A percentile compares a stretch with the other conserved stretches of the same genome.
phyloP scores from a whole-genome alignment of 1,139 yeast genomes.

The Ashbya aceris region DNA sequence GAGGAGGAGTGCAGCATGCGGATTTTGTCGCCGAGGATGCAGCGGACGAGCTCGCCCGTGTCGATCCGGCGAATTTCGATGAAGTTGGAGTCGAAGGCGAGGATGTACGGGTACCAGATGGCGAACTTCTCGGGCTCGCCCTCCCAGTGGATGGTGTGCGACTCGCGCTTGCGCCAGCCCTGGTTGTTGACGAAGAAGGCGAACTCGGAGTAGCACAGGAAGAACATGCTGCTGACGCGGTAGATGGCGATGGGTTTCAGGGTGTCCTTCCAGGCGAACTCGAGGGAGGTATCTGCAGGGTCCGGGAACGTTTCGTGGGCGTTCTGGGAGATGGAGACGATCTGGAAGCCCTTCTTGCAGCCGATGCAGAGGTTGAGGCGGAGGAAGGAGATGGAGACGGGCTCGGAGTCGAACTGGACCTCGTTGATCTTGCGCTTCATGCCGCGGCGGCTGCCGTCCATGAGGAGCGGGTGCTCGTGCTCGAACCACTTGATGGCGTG shows the following conservation, averaged over 20 bases:
- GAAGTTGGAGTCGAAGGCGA: slow-evolving; percentile 83
- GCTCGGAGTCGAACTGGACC: slow-evolving; percentile 76
- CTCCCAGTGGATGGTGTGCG: slow-evolving; percentile 95
- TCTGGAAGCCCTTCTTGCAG: slow-evolving; percentile 93
- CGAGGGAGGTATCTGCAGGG: slow-evolving; percentile 94
- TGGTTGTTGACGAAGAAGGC: slow-evolving; percentile 89
- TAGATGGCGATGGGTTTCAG: slow-evolving; percentile 88
- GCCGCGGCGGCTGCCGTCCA: slow-evolving; percentile 44
- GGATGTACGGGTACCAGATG: slow-evolving; percentile 82
- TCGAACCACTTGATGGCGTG: slow-evolving; percentile 82
- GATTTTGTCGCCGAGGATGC: slow-evolving; percentile 91
- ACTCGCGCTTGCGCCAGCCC: slow-evolving; percentile 94
- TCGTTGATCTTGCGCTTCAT: slow-evolving; percentile 65
- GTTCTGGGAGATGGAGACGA: slow-evolving; percentile 50
- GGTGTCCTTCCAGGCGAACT: slow-evolving; percentile 71
- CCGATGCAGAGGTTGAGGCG: slow-evolving; percentile 88
- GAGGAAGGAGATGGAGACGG: slow-evolving; percentile 82
- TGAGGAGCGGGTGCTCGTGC: slow-evolving; percentile 35
- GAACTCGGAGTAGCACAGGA: slow-evolving; percentile 82
- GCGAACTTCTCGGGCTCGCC: slow-evolving; percentile 91
- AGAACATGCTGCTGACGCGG: slow-evolving; percentile 77
- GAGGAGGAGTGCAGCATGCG: slow-evolving; percentile 81
- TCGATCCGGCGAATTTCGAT: slow-evolving; percentile 91
- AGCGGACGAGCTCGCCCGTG: slow-evolving; percentile 72
- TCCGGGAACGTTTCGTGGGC: slow-evolving; percentile 73